phyloP scores from a whole-genome alignment of 768 basidiomycete species.

The Leccinum imitatum region DNA sequence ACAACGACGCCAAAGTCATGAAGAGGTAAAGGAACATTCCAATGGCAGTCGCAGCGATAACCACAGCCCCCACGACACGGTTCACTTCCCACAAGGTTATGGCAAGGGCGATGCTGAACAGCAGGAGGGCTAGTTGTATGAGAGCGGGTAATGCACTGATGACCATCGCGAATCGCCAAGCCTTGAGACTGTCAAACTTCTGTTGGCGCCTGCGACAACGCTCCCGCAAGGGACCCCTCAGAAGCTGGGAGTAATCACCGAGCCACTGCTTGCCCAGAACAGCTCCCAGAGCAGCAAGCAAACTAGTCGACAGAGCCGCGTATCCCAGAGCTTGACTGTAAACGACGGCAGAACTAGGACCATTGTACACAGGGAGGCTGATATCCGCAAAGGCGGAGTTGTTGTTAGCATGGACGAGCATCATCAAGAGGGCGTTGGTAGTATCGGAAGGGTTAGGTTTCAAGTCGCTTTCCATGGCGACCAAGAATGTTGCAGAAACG shows the following conservation, averaged over 20 bases:
- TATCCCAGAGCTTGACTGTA: slow-evolving; percentile 21
- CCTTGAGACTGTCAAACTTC: slow-evolving; percentile 17
- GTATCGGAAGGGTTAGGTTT: slow-evolving; percentile 29
- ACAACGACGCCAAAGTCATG: slow-evolving; percentile 18
- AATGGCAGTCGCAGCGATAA: slow-evolving; percentile 10
- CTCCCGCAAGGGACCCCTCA: slow-evolving; percentile 8
- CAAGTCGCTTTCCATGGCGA: slow-evolving; percentile 36
- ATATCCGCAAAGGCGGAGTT: slow-evolving; percentile 11
- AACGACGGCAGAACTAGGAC: slow-evolving; percentile 17
- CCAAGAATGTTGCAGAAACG: slow-evolving; percentile 38
- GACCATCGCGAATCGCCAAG: slow-evolving; percentile 18
- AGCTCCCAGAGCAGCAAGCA: slow-evolving; percentile 25
- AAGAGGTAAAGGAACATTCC: slow-evolving; percentile 17
- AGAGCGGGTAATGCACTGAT: slow-evolving; percentile 17
- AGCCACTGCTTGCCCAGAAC: slow-evolving; percentile 19
- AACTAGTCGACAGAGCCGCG: slow-evolving; percentile 20
- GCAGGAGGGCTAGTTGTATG: slow-evolving; percentile 22
- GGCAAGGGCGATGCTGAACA: slow-evolving; percentile 20
- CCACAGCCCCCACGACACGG: slow-evolving; percentile 6
- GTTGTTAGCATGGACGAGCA: slow-evolving; percentile 11
- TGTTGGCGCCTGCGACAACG: slow-evolving; percentile 19
- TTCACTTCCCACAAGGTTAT: slow-evolving; percentile 16
- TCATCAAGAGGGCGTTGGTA: slow-evolving; percentile 30
- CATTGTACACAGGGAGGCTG: slow-evolving; percentile 14
- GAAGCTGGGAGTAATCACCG: slow-evolving; percentile 10